Evolutionary conservation across 306 rosid genomes (phyloP), one percentile per base, ranked within the genome.

Genomic region (Dryas alaskensis): DNA sequence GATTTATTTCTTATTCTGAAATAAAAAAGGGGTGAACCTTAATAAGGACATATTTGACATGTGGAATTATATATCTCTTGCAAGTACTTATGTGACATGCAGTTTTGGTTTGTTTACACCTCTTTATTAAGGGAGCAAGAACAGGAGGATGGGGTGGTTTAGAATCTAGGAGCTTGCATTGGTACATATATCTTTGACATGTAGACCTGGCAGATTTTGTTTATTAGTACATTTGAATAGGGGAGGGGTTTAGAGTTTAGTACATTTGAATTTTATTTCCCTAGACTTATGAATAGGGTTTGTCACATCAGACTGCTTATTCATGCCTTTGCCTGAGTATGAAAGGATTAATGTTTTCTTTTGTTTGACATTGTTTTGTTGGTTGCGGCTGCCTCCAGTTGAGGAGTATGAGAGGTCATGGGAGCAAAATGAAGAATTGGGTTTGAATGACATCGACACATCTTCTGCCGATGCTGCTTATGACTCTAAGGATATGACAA

Each of bases 351-450:
- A 4, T 10, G 13, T 27, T 17, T 48, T 49, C 50, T 51, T 37
- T 71, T 31, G 46, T 58, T 48, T 82, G 72, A 80, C 50, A 62
- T 65, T 76, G 2, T 75, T 48, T 31, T 4, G 19, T 22, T 31
- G 42, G 50, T 17, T 22, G 22, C 22, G 39, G 39, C 51, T 14
- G 25, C 72, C 63, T 58, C 22, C 84, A 94, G 97, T 78, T 62
- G 97, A 92, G 79, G 97, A 92, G 72, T 94, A 88, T 8, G 96
- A 86, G 84, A 88, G 99, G 74, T 89, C 97, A 16, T 94, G 95
- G 97, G 99, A 94, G 79, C 97, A 92, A 69, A 94, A 94, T 3
- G 99, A 94, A 77, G 99, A 90, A 61, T 52, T 94, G 75, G 99
- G 99, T 84, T 85, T 94, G 81, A 94, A 94, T 73, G 99, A 92